A percentile compares a stretch with the other conserved stretches of the same genome.
Evolutionary conservation across 2,329 filamentous ascomycete genomes (phyloP).

Genomic region (Sordariomycetes sp.): DNA sequence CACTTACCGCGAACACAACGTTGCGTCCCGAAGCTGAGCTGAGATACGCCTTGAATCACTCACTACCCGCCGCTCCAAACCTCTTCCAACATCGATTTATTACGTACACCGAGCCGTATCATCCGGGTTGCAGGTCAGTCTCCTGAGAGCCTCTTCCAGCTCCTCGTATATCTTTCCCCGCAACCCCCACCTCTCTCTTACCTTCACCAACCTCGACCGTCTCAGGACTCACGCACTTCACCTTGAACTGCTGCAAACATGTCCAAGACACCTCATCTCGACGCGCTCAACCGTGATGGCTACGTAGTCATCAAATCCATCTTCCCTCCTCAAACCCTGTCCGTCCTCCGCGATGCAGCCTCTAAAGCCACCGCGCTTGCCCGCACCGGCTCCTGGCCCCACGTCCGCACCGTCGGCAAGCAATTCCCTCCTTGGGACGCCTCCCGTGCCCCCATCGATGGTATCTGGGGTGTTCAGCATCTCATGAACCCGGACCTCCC

Average conservation of each 20-base stretch:
- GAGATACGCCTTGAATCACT: too few relatives aligned
- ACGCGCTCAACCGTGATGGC: conserved; percentile 58
- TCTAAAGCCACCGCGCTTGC: conserved; percentile 48
- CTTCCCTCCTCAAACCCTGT: conserved; percentile 46
- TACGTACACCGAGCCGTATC: too few relatives aligned
- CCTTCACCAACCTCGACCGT: too few relatives aligned
- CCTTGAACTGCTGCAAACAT: neutral
- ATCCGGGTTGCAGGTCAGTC: neutral
- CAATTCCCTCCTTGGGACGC: conserved; percentile 89
- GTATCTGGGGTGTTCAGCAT: conserved; percentile 88
- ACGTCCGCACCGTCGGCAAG: conserved; percentile 76
- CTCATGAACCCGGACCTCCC: conserved; percentile 67
- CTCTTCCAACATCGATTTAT: too few relatives aligned
- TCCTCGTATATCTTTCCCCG: too few relatives aligned
- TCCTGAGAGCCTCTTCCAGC: too few relatives aligned
- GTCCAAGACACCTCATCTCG: conserved; percentile 12
- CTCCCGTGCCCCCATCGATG: conserved; percentile 41
- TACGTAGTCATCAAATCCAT: conserved; percentile 65
- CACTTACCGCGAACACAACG: too few relatives aligned
- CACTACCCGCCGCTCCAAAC: too few relatives aligned
- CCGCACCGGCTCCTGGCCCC: conserved; percentile 66
- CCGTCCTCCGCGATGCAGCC: conserved; percentile 51
- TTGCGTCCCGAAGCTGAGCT: too few relatives aligned
- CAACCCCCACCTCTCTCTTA: too few relatives aligned
- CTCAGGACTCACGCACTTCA: neutral